Percentiles rank a stretch among this genome's conserved stretches.
These are phyloP conservation scores for Limonium bicolor DNA, from an alignment of 148 eudicot species.

Conservation along the genomic window DNA sequence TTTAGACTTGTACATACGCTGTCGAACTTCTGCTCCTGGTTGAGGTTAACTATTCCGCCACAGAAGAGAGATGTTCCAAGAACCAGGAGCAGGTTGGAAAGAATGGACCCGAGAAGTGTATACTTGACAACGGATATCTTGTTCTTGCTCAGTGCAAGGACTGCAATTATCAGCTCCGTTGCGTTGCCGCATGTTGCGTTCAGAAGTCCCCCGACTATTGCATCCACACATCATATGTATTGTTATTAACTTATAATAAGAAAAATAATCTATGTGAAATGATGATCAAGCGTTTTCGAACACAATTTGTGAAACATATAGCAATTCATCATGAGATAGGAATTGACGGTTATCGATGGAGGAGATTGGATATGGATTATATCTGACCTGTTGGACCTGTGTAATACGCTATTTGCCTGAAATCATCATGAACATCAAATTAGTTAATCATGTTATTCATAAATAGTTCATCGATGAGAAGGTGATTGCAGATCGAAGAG, in stretches of 20 bases:
- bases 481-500: too few species aligned
- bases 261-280: background rate
- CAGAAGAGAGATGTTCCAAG: constrained; percentile 84
- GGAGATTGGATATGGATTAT: too few species aligned
- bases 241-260: background rate
- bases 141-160: constrained; percentile 43
- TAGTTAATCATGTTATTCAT: too few species aligned
- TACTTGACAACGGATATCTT: constrained; percentile 77
- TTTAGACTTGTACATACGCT: too few species aligned
- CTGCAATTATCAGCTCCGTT: constrained; percentile 85
- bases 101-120: constrained; percentile 87
- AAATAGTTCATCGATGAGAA: too few species aligned
- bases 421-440: background rate
- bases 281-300: background rate
- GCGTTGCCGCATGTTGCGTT: constrained; percentile 98
- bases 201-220: constrained; percentile 81
- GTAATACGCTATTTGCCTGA: constrained; percentile 79
- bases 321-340: too few species aligned
- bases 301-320: too few species aligned
- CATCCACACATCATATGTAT: background rate
- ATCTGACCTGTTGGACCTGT: constrained; percentile 97
- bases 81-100: constrained; percentile 91
- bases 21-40: constrained; percentile 60
- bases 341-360: too few species aligned
- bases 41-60: constrained; percentile 74